Base-by-base conservation (phyloP, 495 filamentous ascomycete genomes). In the Talaromyces borbonicus region DNA sequence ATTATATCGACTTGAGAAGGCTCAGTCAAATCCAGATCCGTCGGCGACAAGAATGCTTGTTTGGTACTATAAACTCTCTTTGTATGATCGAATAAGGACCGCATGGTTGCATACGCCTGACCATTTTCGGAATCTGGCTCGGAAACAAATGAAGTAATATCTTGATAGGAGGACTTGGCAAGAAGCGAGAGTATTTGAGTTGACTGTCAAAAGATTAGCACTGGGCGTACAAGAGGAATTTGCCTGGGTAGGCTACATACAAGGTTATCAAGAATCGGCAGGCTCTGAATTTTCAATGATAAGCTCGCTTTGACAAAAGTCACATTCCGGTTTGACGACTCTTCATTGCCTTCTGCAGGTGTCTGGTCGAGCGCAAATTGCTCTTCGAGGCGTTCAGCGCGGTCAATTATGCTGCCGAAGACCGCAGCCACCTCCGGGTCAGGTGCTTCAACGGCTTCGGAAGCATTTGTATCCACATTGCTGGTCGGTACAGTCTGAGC, bases 51-150 rank as follows among this genome's bases (percentile, higher is more conserved):
- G 35, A 95, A 86, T 0, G 83, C 77, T 37, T 74, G 66, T 5
- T 80, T 68, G 15, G 77, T 71, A 2, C 80, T 86, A 56, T 93
- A 94, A 2, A 87, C 73, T 47, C 79, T 78, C 54, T 90, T 87
- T 3, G 86, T 85, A 39, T 85, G 75, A 46, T 89, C 80, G 51
- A 95, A 94, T 1, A 90, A 73, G 2, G 78, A 77, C 56, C 85
- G 84, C 55, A 95, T 75, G 5, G 81, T 80, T 4, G 74, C 71
- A 62, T 93, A 96, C n/a, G 85, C 80, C 56, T 84, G 84, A 6
- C 83, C 77, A 47, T 85, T 78, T 38, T 88, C 85, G 8, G 84
- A 86, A 3, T 87, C 79, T 7, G 74, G 69, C 25, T 85, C 74
- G 0, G 80, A 79, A n/a, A 87, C 73, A 40, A 88, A 80, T 14